phyloP scores from a whole-genome alignment of 768 basidiomycete genomes.

The Serendipita sp. region DNA sequence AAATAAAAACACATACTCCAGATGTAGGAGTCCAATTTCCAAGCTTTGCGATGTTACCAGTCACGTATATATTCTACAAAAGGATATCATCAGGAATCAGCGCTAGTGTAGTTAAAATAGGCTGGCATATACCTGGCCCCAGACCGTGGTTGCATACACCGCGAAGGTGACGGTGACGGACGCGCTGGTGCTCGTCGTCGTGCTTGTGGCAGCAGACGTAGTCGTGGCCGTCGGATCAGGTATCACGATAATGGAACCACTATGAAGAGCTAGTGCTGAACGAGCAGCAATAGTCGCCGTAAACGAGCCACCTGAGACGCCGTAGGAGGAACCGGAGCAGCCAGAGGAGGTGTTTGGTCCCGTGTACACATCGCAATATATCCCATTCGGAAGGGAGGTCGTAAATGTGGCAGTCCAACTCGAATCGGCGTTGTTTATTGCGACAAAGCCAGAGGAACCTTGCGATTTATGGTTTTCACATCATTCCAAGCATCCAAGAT shows the following conservation, averaged over 20 bases:
- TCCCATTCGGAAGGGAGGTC: constrained; percentile 39
- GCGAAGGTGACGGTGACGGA: constrained; percentile 30
- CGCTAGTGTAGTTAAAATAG: background rate
- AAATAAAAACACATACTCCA: constrained; percentile 22
- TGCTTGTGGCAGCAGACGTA: background rate
- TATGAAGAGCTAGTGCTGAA: constrained; percentile 22
- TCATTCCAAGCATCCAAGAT: background rate
- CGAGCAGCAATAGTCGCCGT: constrained; percentile 33
- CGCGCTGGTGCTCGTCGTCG: background rate
- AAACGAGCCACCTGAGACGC: constrained; percentile 32
- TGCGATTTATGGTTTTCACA: background rate
- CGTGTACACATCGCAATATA: constrained; percentile 49
- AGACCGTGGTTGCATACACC: constrained; percentile 38
- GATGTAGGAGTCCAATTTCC: constrained; percentile 33
- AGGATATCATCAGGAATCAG: background rate
- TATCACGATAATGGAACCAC: constrained; percentile 8
- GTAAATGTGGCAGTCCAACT: constrained; percentile 39
- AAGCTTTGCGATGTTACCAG: constrained; percentile 38
- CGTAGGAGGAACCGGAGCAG: constrained; percentile 34
- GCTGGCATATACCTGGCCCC: constrained; percentile 31
- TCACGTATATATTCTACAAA: constrained; percentile 40
- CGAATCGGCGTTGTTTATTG: constrained; percentile 46
- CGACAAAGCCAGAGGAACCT: constrained; percentile 44
- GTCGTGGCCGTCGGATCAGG: background rate
- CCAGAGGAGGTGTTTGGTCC: constrained; percentile 25